Evolutionary conservation across 192 early-diverging fungal species (phyloP), one percentile per base, ranked within the genome.

Genomic region (Fimicolochytrium jonesii): DNA sequence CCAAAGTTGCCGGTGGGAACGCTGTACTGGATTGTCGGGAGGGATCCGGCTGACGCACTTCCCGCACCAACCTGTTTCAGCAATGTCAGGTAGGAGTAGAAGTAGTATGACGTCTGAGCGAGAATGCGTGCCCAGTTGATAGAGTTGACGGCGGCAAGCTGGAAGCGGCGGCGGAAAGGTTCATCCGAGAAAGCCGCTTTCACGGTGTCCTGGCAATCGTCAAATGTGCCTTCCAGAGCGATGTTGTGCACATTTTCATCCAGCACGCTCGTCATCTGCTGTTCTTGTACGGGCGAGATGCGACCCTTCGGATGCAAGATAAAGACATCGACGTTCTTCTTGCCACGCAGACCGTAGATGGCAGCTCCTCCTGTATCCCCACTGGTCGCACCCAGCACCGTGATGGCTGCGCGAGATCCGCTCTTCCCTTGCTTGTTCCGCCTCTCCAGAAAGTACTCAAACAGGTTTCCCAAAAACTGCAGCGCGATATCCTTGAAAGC

Each of bases 1-100:
- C 96, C 96, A 88, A 99, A 99, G 79, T 99, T 99, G 22, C 96
- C 96, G 11, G 96, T 92, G 36, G 96, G 95, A 31, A 99, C 96
- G 35, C 85, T 86, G 78, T 87, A 97, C 43, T 73, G 74, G 31
- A 79, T 46, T 37, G 61, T 68, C 15, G 61, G 56, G 15, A 57
- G 18, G 7, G 25, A 41, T 11, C 57, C 62, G 18, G 20, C 23
- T 11, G 6, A 10, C 4, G 31, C 9, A 13, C 42, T 49, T 7
- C n/a, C 43, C n/a, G 20, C 3, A 22, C 61, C 55, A 28, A 66
- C 47, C 4, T 41, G 52, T 6, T 33, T 10, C 59, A 55, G 18
- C 22, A 71, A 18, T 13, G 61, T 6, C 29, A 96, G 92, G 76
- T 92, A 98, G 15, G 94, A 85, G 69, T 92, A 82, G 76, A 94